phyloP scores from a whole-genome alignment of 495 filamentous ascomycete genomes.

The Hyaloscypha finlandica region DNA sequence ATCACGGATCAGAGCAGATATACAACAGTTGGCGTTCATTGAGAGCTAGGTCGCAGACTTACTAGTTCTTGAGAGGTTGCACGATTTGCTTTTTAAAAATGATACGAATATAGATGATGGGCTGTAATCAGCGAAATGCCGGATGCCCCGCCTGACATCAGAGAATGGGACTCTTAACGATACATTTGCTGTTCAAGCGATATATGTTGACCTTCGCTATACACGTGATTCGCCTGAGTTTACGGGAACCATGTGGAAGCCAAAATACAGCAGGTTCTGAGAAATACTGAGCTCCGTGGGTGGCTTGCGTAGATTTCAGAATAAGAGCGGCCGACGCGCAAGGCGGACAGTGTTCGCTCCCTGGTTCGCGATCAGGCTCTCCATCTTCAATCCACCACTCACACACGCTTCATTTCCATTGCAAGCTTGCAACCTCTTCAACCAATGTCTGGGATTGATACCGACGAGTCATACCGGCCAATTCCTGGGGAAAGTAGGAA shows the following conservation, averaged over 20 bases:
- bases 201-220: background rate
- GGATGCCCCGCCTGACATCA: background rate
- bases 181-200: background rate
- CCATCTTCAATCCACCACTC: background rate
- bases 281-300: too few relatives aligned
- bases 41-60: background rate
- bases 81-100: background rate
- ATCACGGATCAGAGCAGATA: constrained; percentile 49
- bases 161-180: background rate
- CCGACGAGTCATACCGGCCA: background rate
- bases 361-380: background rate
- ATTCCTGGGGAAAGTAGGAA: background rate
- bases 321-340: background rate
- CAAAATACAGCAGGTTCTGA: too few relatives aligned
- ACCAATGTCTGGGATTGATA: background rate
- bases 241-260: background rate
- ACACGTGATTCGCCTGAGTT: background rate
- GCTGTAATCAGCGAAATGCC: background rate
- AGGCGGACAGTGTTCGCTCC: background rate
- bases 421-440: background rate
- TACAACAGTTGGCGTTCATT: background rate
- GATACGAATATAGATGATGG: background rate
- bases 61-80: background rate
- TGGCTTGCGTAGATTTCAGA: background rate
- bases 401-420: background rate